Conservation (phyloP, 495 filamentous ascomycete genomes). For the Penicillium simplicissimum region DNA sequence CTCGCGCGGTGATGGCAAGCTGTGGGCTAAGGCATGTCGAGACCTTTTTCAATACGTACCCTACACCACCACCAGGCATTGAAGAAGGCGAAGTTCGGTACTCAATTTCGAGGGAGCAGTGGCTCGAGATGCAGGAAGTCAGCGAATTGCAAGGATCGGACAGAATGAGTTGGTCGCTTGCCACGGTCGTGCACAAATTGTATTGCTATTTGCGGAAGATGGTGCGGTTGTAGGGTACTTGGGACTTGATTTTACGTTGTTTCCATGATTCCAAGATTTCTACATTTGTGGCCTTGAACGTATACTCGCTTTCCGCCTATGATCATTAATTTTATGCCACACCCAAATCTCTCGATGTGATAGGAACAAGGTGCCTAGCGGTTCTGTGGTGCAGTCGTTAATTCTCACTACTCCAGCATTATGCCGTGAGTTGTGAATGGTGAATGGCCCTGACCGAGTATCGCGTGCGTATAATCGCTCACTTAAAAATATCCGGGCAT, state of each 20-base stretch:
- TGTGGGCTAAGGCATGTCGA: slow-evolving; percentile 19
- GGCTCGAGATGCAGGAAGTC: not conserved
- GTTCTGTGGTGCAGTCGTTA: too few relatives aligned
- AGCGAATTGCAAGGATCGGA: not conserved
- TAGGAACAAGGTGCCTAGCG: too few relatives aligned
- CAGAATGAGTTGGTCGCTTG: not conserved
- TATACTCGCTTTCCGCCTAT: too few relatives aligned
- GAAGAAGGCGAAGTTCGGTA: slow-evolving; percentile 24
- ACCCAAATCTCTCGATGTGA: too few relatives aligned
- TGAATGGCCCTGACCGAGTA: too few relatives aligned
- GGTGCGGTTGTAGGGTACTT: not conserved
- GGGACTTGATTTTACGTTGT: not conserved
- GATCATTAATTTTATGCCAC: too few relatives aligned
- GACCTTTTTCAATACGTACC: slow-evolving; percentile 20
- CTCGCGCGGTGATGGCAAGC: slow-evolving; percentile 10
- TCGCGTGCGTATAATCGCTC: too few relatives aligned
- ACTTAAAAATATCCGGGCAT: too few relatives aligned
- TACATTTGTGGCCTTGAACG: too few relatives aligned
- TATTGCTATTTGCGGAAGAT: not conserved
- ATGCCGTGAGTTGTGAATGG: too few relatives aligned
- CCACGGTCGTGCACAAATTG: not conserved
- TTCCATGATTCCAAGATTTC: too few relatives aligned
- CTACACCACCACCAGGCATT: slow-evolving; percentile 17
- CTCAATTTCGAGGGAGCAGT: slow-evolving; percentile 16
- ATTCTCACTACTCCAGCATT: too few relatives aligned